Percentiles rank a stretch among this genome's conserved stretches.
Evolutionary conservation across 2,329 filamentous ascomycete genomes (phyloP).

Genomic region (Beauveria sp.): DNA sequence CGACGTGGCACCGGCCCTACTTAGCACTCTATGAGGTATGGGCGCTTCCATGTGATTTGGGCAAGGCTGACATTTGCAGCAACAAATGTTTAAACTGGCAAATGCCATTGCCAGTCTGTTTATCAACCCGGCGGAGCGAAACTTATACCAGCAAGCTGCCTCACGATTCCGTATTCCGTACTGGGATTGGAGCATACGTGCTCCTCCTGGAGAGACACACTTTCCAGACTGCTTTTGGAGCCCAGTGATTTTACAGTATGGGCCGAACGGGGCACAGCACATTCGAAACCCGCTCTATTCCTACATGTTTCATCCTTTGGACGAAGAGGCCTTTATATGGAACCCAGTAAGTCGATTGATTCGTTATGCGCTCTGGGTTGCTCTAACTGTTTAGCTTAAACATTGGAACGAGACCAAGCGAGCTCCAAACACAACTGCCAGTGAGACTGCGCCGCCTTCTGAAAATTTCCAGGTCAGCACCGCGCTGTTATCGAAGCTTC

Average conservation of each 20-base stretch:
- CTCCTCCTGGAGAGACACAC: conserved; percentile 40
- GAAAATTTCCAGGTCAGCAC: conserved; percentile 50
- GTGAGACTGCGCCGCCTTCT: conserved; percentile 33
- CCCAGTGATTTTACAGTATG: conserved; percentile 43
- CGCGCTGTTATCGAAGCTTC: conserved; percentile 37
- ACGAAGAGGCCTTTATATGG: conserved; percentile 49
- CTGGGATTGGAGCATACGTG: conserved; percentile 50
- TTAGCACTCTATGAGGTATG: conserved; percentile 52
- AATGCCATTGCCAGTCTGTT: conserved; percentile 41
- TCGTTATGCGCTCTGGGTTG: too few species aligned
- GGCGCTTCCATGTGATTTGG: not conserved
- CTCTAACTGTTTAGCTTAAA: conserved; percentile 38
- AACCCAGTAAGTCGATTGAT: conserved; percentile 42
- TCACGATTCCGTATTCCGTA: conserved; percentile 48
- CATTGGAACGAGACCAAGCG: conserved; percentile 54
- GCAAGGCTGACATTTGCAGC: conserved; percentile 21
- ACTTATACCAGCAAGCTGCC: conserved; percentile 44
- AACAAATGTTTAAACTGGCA: conserved; percentile 29
- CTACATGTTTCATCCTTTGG: conserved; percentile 54
- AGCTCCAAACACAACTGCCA: conserved; percentile 34
- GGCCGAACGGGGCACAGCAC: conserved; percentile 45
- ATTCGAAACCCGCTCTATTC: conserved; percentile 57
- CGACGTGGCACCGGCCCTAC: conserved; percentile 79
- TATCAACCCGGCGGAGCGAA: conserved; percentile 36
- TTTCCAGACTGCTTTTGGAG: conserved; percentile 39